These are phyloP conservation scores for Penicillium thymicola DNA, from an alignment of 2,329 filamentous ascomycete genomes.

Conservation along the genomic window DNA sequence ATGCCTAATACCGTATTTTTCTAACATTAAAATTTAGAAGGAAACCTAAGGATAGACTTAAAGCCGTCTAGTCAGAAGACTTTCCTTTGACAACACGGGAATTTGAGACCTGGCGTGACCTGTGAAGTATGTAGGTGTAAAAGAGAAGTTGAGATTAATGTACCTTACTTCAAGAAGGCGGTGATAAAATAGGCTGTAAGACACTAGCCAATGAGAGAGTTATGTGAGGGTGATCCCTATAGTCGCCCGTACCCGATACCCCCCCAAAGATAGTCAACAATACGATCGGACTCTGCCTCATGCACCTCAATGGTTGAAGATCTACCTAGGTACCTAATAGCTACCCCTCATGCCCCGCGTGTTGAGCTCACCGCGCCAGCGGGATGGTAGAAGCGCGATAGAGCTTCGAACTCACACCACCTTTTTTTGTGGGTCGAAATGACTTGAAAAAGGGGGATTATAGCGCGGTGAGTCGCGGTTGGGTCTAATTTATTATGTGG, in stretches of 20 bases:
- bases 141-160: too few relatives aligned
- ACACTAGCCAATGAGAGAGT: too few relatives aligned
- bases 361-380: background rate
- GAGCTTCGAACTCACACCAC: background rate
- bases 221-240: too few relatives aligned
- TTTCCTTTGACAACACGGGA: too few relatives aligned
- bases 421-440: background rate
- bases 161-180: too few relatives aligned
- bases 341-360: constrained; percentile 3
- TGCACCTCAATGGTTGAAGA: background rate
- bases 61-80: too few relatives aligned
- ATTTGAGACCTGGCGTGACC: too few relatives aligned
- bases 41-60: too few relatives aligned
- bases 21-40: too few relatives aligned
- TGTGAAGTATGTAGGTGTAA: too few relatives aligned
- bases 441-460: background rate
- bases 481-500: background rate
- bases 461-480: background rate
- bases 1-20: too few relatives aligned
- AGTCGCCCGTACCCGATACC: background rate
- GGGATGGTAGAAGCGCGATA: constrained; percentile 4
- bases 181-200: too few relatives aligned
- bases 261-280: background rate
- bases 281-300: background rate
- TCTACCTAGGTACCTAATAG: constrained; percentile 1